These are phyloP conservation scores for Daldinia grandis DNA, from an alignment of 495 filamentous ascomycete genomes.

Conservation along the genomic window DNA sequence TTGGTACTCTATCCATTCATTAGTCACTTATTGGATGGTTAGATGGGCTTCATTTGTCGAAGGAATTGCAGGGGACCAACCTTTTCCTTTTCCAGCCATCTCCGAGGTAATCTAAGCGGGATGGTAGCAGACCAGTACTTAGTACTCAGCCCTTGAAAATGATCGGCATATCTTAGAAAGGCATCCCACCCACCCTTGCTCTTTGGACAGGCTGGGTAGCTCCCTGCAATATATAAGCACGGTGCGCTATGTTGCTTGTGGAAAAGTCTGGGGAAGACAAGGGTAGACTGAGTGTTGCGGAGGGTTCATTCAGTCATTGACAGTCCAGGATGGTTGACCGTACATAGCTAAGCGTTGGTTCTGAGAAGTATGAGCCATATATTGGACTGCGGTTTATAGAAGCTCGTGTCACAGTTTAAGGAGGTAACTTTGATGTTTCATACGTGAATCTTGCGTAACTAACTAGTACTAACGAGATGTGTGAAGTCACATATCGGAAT, in stretches of 20 bases:
- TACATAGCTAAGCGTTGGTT: not conserved
- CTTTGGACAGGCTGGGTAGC: not conserved
- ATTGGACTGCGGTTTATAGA: not conserved
- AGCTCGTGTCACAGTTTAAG: not conserved
- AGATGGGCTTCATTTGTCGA: conserved; percentile 37
- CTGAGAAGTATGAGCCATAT: not conserved
- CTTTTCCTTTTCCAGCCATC: conserved; percentile 35
- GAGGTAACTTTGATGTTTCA: not conserved
- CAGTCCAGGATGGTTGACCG: not conserved
- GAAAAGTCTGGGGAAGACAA: conserved; percentile 43
- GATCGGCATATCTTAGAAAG: conserved; percentile 44
- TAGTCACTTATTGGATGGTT: conserved; percentile 25
- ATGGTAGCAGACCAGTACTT: conserved; percentile 3
- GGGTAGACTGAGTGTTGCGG: conserved; percentile 7
- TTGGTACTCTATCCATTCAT: conserved; percentile 25
- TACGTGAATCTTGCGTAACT: not conserved
- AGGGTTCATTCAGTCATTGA: not conserved
- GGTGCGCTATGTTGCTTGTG: conserved; percentile 32
- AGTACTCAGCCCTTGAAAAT: conserved; percentile 24
- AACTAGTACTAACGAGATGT: not conserved
- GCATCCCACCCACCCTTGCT: conserved; percentile 34
- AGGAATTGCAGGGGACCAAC: conserved; percentile 31
- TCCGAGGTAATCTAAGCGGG: conserved; percentile 19
- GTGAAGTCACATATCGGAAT: not conserved
- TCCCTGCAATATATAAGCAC: conserved; percentile 30